These are phyloP conservation scores for Achlya hypogyna DNA, from an alignment of 352 stramenopile genomes.

Conservation along the genomic window DNA sequence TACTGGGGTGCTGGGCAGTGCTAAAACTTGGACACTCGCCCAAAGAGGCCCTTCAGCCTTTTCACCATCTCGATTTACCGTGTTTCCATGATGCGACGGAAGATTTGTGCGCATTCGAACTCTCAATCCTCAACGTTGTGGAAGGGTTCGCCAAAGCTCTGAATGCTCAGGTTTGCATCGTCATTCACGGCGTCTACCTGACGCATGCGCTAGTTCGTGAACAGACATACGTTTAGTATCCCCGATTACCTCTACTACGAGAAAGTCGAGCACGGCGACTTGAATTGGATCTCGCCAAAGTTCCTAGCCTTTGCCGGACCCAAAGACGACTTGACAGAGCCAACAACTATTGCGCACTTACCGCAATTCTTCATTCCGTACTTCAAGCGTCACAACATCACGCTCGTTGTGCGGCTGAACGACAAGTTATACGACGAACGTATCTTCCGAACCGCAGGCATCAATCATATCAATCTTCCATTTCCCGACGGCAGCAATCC, in stretches of 20 bases:
- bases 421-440: constrained; percentile 84
- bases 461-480: constrained; percentile 78
- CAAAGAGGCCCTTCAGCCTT: constrained; percentile 44
- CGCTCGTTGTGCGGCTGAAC: constrained; percentile 85
- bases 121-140: constrained; percentile 81
- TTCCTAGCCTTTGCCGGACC: constrained; percentile 89
- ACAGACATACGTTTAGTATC: constrained; percentile 48
- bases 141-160: constrained; percentile 66
- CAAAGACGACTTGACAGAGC: constrained; percentile 27
- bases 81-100: constrained; percentile 86
- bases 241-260: constrained; percentile 90
- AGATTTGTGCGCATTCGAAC: constrained; percentile 66
- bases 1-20: constrained; percentile 73
- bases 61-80: constrained; percentile 19
- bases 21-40: constrained; percentile 56
- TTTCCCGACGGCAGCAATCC: constrained; percentile 87
- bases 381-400: constrained; percentile 77
- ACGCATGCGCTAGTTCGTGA: constrained; percentile 1
- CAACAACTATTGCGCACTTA: constrained; percentile 48
- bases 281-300: constrained; percentile 85
- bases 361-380: constrained; percentile 85
- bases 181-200: too few species aligned
- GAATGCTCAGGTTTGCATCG: constrained; percentile 81
- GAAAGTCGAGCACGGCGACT: constrained; percentile 86
- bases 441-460: constrained; percentile 62